Evolutionary conservation across 306 rosid species (phyloP).

Genomic region (Begonia masoniana): DNA sequence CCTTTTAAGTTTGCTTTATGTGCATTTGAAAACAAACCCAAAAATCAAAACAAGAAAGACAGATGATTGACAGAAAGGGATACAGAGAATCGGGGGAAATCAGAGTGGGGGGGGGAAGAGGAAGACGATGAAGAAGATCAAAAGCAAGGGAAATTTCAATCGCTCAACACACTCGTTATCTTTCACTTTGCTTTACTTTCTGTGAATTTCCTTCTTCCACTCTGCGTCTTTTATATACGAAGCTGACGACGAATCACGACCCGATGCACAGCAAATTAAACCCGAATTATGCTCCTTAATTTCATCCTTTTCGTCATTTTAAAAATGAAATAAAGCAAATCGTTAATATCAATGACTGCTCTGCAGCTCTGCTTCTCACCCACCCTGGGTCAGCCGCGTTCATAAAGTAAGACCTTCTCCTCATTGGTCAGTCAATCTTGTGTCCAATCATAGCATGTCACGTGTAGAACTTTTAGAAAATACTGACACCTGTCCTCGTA

Average conservation of each 20-base stretch:
- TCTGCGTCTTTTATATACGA: not conserved
- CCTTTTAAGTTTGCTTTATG: constrained; percentile 62
- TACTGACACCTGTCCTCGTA: not conserved
- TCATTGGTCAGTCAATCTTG: too few species aligned
- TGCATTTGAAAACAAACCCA: constrained; percentile 57
- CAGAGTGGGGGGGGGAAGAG: constrained; percentile 35
- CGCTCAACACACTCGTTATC: not conserved
- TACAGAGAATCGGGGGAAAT: constrained; percentile 81
- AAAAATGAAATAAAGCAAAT: not conserved
- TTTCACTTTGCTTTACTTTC: not conserved
- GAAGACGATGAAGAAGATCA: constrained; percentile 1
- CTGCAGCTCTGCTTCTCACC: not conserved
- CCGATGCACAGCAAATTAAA: not conserved
- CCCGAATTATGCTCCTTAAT: not conserved
- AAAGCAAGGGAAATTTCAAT: not conserved
- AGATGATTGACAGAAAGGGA: constrained; percentile 98
- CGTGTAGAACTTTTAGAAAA: too few species aligned
- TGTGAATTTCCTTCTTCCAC: not conserved
- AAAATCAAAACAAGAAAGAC: constrained; percentile 78
- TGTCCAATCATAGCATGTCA: too few species aligned
- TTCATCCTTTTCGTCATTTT: not conserved
- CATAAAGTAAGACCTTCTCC: not conserved
- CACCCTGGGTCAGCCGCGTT: not conserved
- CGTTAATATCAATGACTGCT: not conserved
- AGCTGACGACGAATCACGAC: not conserved